Base-by-base conservation (phyloP, 2,329 filamentous ascomycete species). In the Aureobasidium sp. region DNA sequence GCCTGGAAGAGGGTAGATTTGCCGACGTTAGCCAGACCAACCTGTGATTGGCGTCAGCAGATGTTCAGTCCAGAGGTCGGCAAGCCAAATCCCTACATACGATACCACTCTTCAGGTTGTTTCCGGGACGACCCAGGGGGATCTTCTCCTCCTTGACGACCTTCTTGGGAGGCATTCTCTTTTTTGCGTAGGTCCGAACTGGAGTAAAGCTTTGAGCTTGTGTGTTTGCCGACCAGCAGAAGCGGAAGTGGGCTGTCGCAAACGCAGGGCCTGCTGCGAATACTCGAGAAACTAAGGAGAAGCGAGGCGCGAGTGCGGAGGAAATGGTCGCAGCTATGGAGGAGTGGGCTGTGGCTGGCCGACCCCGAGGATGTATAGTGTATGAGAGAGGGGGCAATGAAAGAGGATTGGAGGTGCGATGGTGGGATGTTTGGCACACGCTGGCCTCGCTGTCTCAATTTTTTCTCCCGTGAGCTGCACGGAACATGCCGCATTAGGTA, bases 1-100 rank as follows among this genome's bases (percentile, higher is more conserved):
- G 93, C 90, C 79, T 98, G 94, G 83, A 98, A 98, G 66, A 98
- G 84, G 29, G 94, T 98, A 62, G 93, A 98, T 79, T 98, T 98
- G 73, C 93, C 93, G 64, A 98, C 94, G 74, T 98, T 98, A 73
- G 93, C 93, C 67, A 98, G 84, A 75, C 93, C 93, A 73, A 98
- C 90, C 90, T 95, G 71, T n/a, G 7, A 22, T 35, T 27, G 19
- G 12, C 14, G 47, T 55, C 30, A 55, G 53, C 39, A 30, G 24
- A 12, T 35, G 29, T n/a, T 55, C 11, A 16, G 25, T 17, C 6
- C 25, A 10, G 19, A 21, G 19, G 21, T 37, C 19, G 61, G 65
- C 64, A 29, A 16, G 16, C 30, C 62, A 59, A n/a, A 56, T 59
- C 60, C 63, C 59, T 63, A 94, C 93, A 83, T 80, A 84, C 81